phyloP scores from a whole-genome alignment of 768 basidiomycete species.

The Boletus edulis region DNA sequence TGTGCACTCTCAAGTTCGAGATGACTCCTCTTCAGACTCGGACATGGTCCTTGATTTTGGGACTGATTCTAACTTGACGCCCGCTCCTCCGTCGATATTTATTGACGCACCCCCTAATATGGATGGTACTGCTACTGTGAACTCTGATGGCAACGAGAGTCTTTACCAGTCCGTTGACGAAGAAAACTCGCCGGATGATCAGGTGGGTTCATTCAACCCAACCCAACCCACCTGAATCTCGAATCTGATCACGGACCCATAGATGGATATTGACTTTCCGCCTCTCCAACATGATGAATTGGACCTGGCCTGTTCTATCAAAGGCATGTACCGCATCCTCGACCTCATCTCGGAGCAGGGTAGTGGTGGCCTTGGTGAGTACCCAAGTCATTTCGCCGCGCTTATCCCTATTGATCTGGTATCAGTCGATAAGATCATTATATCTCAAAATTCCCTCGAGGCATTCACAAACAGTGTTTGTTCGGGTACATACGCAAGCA shows the following conservation, averaged over 20 bases:
- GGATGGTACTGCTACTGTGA: background rate
- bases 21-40: background rate
- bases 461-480: constrained; percentile 45
- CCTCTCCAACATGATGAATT: no score
- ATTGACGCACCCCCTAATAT: background rate
- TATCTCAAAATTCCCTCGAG: constrained; percentile 48
- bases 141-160: constrained; percentile 10
- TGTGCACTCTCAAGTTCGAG: no score
- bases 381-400: constrained; percentile 33
- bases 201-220: constrained; percentile 7
- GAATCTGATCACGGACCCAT: background rate
- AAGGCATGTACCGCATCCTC: no score
- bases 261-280: constrained; percentile 10
- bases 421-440: constrained; percentile 37
- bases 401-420: background rate
- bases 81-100: background rate
- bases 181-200: background rate
- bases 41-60: background rate
- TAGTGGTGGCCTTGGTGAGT: constrained; percentile 49
- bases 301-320: no score
- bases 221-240: background rate
- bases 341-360: constrained; percentile 52
- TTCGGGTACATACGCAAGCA: constrained; percentile 50
- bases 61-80: background rate
- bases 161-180: constrained; percentile 14